phyloP scores from a whole-genome alignment of 148 eudicot species.

The Arbutus unedo region DNA sequence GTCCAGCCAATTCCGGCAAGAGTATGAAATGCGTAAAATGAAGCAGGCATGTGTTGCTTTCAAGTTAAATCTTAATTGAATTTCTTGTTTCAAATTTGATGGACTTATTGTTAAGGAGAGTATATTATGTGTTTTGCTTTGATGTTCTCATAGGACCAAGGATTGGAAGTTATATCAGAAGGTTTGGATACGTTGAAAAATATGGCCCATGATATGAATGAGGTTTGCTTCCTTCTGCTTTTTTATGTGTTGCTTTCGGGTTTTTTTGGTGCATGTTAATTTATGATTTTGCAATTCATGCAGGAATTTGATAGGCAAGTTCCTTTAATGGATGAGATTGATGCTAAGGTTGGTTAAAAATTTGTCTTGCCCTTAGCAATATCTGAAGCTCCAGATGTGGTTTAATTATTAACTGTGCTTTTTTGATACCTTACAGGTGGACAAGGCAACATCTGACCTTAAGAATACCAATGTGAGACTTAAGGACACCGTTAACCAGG shows the following conservation, averaged over 20 bases:
- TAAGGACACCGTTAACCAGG: slow-evolving; percentile 92
- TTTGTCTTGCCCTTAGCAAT: slow-evolving; percentile 13
- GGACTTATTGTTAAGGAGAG: background rate
- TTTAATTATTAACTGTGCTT: background rate
- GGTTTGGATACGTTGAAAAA: slow-evolving; percentile 90
- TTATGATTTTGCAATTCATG: slow-evolving; percentile 12
- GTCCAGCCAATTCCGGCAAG: slow-evolving; percentile 80
- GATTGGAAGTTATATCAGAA: slow-evolving; percentile 87
- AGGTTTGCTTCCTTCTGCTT: slow-evolving; percentile 52
- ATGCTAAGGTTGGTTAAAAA: slow-evolving; percentile 62
- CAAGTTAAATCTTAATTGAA: slow-evolving; percentile 1
- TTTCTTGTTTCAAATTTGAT: background rate
- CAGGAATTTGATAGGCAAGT: slow-evolving; percentile 98
- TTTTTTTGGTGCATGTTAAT: background rate
- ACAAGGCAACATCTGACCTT: slow-evolving; percentile 85
- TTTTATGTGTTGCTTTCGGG: slow-evolving; percentile 7
- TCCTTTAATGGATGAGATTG: slow-evolving; percentile 98
- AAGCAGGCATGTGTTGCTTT: slow-evolving; percentile 60
- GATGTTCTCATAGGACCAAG: slow-evolving; percentile 70
- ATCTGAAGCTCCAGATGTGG: slow-evolving; percentile 3
- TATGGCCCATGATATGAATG: slow-evolving; percentile 98
- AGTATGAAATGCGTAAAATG: slow-evolving; percentile 94
- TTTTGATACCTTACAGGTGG: slow-evolving; percentile 51
- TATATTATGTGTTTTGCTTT: background rate
- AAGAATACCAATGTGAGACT: slow-evolving; percentile 97